Conservation (phyloP, 202 grass and related monocot genomes). For the Miscanthus sacchariflorus region DNA sequence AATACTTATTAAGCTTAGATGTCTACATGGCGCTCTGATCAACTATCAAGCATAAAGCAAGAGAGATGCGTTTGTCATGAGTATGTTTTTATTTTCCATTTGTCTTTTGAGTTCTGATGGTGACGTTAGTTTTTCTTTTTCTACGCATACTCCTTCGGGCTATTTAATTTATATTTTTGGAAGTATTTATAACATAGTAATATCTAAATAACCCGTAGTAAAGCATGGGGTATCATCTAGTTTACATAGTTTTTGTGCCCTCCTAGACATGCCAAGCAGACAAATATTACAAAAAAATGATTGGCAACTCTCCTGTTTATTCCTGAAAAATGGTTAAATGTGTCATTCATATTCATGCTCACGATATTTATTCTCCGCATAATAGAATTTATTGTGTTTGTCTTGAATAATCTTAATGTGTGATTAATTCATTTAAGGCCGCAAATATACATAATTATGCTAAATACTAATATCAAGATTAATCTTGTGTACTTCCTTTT, state of each 20-base stretch:
- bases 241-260: not conserved
- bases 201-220: too few relatives aligned
- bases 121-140: too few relatives aligned
- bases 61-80: too few relatives aligned
- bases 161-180: too few relatives aligned
- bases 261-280: not conserved
- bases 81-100: too few relatives aligned
- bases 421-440: not conserved
- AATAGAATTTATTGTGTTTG: not conserved
- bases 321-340: not conserved
- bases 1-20: too few relatives aligned
- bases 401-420: not conserved
- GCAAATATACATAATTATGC: not conserved
- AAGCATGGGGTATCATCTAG: too few relatives aligned
- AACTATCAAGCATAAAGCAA: too few relatives aligned
- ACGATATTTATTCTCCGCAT: not conserved
- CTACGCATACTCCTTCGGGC: too few relatives aligned
- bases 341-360: not conserved
- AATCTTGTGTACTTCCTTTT: not conserved
- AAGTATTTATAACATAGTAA: too few relatives aligned
- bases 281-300: not conserved
- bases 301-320: not conserved
- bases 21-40: too few relatives aligned
- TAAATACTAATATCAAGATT: not conserved
- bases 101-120: too few relatives aligned